A percentile compares a stretch with the other conserved stretches of the same genome.
Conservation (phyloP, 108 stramenopile species). For the Skeletonema grethae region DNA sequence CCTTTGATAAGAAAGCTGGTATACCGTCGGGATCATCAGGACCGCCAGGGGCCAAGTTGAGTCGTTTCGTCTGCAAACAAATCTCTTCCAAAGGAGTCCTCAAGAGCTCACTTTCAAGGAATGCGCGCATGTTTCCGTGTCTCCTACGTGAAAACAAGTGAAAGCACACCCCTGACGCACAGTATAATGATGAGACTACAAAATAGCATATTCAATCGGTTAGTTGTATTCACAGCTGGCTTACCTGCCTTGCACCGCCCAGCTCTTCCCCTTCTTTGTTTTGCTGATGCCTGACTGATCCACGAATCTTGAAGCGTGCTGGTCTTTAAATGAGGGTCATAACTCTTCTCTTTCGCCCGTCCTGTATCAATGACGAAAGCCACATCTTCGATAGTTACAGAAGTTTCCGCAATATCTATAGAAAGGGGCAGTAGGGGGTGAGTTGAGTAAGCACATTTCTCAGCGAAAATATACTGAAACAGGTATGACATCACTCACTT, state of each 20-base stretch:
- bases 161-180: conserved; percentile 80
- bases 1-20: conserved; percentile 68
- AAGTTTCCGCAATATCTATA: conserved; percentile 80
- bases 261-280: conserved; percentile 91
- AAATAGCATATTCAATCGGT: conserved; percentile 13
- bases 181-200: conserved; percentile 37
- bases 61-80: conserved; percentile 64
- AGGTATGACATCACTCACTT: conserved; percentile 73
- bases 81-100: conserved; percentile 81
- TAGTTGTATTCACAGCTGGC: conserved; percentile 57
- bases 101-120: conserved; percentile 76
- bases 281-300: conserved; percentile 83
- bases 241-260: conserved; percentile 93
- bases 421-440: conserved; percentile 91
- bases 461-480: conserved; percentile 57
- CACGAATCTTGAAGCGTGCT: conserved; percentile 85
- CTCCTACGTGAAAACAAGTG: conserved; percentile 72
- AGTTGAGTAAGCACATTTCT: conserved; percentile 65
- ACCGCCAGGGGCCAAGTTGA: conserved; percentile 67
- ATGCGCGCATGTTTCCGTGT: conserved; percentile 57
- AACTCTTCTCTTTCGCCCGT: conserved; percentile 70
- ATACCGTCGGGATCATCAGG: conserved; percentile 71
- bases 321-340: conserved; percentile 70
- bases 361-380: conserved; percentile 75
- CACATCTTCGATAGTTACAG: conserved; percentile 66